Evolutionary conservation across 257 asterid species (phyloP), one percentile per base, ranked within the genome.

Genomic region (Primulina tabacum): DNA sequence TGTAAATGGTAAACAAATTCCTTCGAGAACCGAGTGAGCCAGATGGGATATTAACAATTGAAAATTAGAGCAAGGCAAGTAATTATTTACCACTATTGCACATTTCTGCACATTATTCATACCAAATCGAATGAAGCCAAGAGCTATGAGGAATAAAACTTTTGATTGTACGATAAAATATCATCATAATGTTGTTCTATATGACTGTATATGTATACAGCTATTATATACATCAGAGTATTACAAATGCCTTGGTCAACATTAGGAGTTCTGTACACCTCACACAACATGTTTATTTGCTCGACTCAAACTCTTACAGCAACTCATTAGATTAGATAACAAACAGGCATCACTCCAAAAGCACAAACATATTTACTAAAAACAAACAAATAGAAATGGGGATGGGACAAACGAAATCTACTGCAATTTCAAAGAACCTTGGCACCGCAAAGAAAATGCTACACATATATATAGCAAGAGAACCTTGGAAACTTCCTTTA

Each of bases 301-400:
- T 4, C 7, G 6, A 43, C 6, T 43, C 55, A 14, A 43, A 43
- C 55, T 12, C 18, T 43, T 50, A 35, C 7, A 43, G 18, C 68
- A 53, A 20, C 50, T 7, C 30, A 57, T 68, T 43, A 73, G 69
- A 73, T 73, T 59, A 70, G 67, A 76, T 17, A 26, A 37, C 33
- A 66, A 64, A 69, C 78, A 69, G 53, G 69, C 72, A 69, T 61
- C 59, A 66, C 35, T 64, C 64, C 72, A 74, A 65, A 80, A 71
- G 8, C 75, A 62, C 47, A 62, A 28, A 50, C 17, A 40, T 21
- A 70, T 35, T 20, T 8, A 59, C 71, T 71, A 72, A 71, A 80
- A 67, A 77, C 77, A 60, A 68, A 77, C 76, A 79, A 8, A 69
- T 11, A 43, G 7, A 47, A 55, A 73, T 66, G 37, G 12, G 60